Evolutionary conservation across 371 early-diverging fungal species (phyloP), one percentile per base, ranked within the genome.

Genomic region (Phascolomyces articulosus): DNA sequence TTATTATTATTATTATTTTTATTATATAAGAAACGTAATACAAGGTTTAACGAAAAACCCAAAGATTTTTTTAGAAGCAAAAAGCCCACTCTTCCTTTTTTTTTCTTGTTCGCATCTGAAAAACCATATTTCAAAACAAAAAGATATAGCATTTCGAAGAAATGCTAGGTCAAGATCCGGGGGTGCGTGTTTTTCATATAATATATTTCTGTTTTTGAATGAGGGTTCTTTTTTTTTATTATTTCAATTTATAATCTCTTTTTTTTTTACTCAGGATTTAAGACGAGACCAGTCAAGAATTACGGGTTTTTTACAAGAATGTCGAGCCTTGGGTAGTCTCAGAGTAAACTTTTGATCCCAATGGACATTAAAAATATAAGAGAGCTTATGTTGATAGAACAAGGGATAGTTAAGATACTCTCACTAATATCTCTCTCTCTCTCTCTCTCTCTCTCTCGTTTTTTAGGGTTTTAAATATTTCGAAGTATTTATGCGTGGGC

Each of bases 381-480:
- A n/a, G n/a, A n/a, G n/a, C n/a, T n/a, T n/a, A n/a, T n/a, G n/a
- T n/a, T n/a, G n/a, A n/a, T n/a, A n/a, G n/a, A n/a, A n/a, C n/a
- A n/a, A n/a, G n/a, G n/a, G n/a, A n/a, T n/a, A n/a, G n/a, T n/a
- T n/a, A n/a, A n/a, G n/a, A n/a, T n/a, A n/a, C n/a, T n/a, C n/a
- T n/a, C n/a, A n/a, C n/a, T n/a, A n/a, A n/a, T n/a, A n/a, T n/a
- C n/a, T n/a, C n/a, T n/a, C n/a, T n/a, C n/a, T n/a, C n/a, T n/a
- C n/a, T n/a, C n/a, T n/a, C n/a, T n/a, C n/a, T n/a, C n/a, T n/a
- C n/a, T n/a, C n/a, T n/a, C n/a, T n/a, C n/a, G n/a, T n/a, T n/a
- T n/a, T n/a, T n/a, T n/a, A 92, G 93, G 93, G 93, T 16, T 93
- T 93, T 61, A 71, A 76, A 53, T 79, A 92, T 56, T 91, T 93